Evolutionary conservation across 2,329 filamentous ascomycete genomes (phyloP).

Genomic region (Eutypella sp.): DNA sequence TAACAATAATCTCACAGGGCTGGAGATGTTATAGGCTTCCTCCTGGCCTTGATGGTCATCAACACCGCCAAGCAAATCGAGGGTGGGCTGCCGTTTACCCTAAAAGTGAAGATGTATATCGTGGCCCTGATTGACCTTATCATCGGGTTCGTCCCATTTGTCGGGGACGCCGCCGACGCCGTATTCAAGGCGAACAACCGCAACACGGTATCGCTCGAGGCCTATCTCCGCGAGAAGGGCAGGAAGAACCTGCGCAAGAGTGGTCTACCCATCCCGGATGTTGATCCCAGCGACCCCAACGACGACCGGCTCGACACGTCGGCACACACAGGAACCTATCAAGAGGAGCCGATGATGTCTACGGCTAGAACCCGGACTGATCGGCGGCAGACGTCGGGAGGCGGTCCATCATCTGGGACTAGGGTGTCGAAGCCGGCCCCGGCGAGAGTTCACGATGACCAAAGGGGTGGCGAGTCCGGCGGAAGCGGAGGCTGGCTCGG

Average conservation of each 20-base stretch:
- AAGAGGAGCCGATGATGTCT: slow-evolving; percentile 7
- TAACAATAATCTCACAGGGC: slow-evolving; percentile 41
- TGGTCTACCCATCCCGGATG: slow-evolving; percentile 40
- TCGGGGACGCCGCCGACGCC: slow-evolving; percentile 73
- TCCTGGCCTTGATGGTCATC: slow-evolving; percentile 72
- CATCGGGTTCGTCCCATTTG: slow-evolving; percentile 67
- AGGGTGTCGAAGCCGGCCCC: slow-evolving; percentile 14
- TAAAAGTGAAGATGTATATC: slow-evolving; percentile 69
- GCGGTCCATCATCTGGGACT: slow-evolving; percentile 11
- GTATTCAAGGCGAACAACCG: slow-evolving; percentile 70
- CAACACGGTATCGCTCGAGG: slow-evolving; percentile 66
- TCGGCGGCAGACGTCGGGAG: slow-evolving; percentile 18
- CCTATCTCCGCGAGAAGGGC: slow-evolving; percentile 64
- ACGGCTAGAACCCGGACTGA: slow-evolving; percentile 2
- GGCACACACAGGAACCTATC: slow-evolving; percentile 4
- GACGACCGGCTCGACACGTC: slow-evolving; percentile 35
- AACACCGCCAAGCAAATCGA: slow-evolving; percentile 68
- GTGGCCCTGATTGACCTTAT: slow-evolving; percentile 73
- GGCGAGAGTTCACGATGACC: slow-evolving; percentile 19
- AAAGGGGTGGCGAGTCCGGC: slow-evolving; percentile 10
- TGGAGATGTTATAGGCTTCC: slow-evolving; percentile 69
- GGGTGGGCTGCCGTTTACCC: slow-evolving; percentile 61
- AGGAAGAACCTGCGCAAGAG: slow-evolving; percentile 47
- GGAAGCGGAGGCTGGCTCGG: slow-evolving; percentile 24
- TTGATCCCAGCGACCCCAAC: slow-evolving; percentile 49